Percentiles rank a stretch among this genome's conserved stretches.
Conservation (phyloP, 305 asterid species). For the Solanum hybrid region DNA sequence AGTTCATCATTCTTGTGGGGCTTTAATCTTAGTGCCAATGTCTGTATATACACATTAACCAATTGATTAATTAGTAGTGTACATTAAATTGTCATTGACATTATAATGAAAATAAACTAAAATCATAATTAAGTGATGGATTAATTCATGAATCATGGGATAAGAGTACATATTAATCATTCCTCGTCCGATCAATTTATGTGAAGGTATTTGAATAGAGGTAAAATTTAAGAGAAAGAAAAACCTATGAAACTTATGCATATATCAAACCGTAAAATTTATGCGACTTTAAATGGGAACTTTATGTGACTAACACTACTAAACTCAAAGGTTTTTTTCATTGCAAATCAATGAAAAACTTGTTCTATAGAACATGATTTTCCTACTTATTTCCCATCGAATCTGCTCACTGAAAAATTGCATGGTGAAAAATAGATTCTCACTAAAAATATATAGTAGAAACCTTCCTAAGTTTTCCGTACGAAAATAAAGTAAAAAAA, state of each 20-base stretch:
- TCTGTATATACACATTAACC: constrained; percentile 19
- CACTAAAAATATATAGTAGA: not conserved
- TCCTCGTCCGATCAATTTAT: not conserved
- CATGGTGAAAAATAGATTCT: not conserved
- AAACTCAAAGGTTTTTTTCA: not conserved
- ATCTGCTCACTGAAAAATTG: not conserved
- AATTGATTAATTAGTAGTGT: not conserved
- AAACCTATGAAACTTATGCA: not conserved
- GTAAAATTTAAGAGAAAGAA: not conserved
- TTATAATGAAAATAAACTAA: not conserved
- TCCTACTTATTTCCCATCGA: not conserved
- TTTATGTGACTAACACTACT: not conserved
- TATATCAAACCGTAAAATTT: not conserved
- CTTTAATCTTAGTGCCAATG: constrained; percentile 39
- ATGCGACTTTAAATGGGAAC: not conserved
- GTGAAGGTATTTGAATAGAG: not conserved
- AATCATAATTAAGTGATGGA: not conserved
- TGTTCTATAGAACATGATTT: too few relatives aligned
- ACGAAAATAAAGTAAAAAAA: too few relatives aligned
- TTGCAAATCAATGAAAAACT: not conserved
- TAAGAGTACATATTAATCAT: not conserved
- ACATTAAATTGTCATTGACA: not conserved
- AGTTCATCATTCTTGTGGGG: constrained; percentile 21
- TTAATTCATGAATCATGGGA: not conserved
- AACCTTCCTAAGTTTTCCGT: not conserved